Base-by-base conservation (phyloP, 495 filamentous ascomycete species). In the Neurospora sp. region DNA sequence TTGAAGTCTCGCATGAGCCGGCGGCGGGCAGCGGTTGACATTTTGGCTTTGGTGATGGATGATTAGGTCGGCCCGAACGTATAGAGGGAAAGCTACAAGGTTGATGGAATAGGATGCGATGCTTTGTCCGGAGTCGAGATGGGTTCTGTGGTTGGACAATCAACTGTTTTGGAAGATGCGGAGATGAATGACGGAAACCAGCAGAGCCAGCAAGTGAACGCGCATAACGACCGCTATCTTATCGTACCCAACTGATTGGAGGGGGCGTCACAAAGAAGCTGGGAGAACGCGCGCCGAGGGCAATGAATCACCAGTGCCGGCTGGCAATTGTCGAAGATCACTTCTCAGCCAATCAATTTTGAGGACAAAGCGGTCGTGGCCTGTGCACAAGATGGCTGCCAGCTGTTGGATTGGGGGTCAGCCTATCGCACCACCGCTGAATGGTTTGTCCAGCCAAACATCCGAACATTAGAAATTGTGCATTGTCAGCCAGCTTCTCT, bases 1-100 rank as follows among this genome's bases (percentile, higher is more conserved):
- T 97, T 98, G 87, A 98, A 97, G 85, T 98, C 94, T 76, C 94
- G 91, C 94, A 98, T 98, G 77, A 98, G 87, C 81, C 94, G 94
- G 77, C 94, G 93, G 77, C 94, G 93, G 72, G 94, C 94, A 75
- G 94, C 90, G 74, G 94, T 97, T 76, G 94, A 97, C 94, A 98
- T 98, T 69, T 48, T 85, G 79, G 59, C 59, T 61, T 35, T 35
- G 53, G 22, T 65, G 53, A 65, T 65, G 14, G 53, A 8, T 35
- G 5, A 35, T 65, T 7, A 9, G 8, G 31, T 65, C 27, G 53
- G 27, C 48, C 6, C 12, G 3, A 35, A 31, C 22, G 53, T 61
- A 35, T 61, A 7, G 53, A 37, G 31, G 12, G 53, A 31, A 31
- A 16, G 48, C 2, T 61, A 16, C 53, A 61, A 3, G 10, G 53